Conservation (phyloP, 352 stramenopile genomes). For the Globisporangium nagaii region DNA sequence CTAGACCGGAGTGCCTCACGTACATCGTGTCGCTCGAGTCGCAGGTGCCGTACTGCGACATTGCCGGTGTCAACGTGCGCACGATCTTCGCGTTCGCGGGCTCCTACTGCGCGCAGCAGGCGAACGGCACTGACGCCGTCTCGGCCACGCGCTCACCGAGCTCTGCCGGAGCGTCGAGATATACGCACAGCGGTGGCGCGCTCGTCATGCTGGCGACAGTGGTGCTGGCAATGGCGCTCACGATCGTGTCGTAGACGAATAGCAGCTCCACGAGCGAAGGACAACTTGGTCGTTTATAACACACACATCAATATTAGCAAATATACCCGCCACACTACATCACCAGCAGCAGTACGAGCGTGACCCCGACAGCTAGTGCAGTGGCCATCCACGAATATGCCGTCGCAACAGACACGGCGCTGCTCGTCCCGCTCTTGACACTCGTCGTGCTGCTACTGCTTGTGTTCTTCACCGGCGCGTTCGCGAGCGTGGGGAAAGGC, state of each 20-base stretch:
- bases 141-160: conserved; percentile 7
- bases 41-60: conserved; percentile 14
- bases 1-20: conserved; percentile 4
- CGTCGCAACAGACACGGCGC: no score
- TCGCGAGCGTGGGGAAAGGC: conserved; percentile 34
- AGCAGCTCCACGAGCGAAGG: no score
- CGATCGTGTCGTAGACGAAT: background rate
- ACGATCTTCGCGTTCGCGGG: conserved; percentile 5
- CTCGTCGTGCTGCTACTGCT: background rate
- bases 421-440: no score
- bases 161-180: background rate
- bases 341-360: background rate
- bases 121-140: conserved; percentile 8
- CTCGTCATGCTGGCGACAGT: background rate
- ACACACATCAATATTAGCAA: no score
- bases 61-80: conserved; percentile 7
- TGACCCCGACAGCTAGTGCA: background rate
- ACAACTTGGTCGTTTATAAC: no score
- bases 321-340: background rate
- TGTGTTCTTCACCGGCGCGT: conserved; percentile 22
- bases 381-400: no score
- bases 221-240: background rate
- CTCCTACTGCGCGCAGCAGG: conserved; percentile 8
- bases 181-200: background rate
- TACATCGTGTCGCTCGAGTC: conserved; percentile 7